These are phyloP conservation scores for Allium fistulosum DNA, from an alignment of 106 monocot genomes.

Conservation along the genomic window DNA sequence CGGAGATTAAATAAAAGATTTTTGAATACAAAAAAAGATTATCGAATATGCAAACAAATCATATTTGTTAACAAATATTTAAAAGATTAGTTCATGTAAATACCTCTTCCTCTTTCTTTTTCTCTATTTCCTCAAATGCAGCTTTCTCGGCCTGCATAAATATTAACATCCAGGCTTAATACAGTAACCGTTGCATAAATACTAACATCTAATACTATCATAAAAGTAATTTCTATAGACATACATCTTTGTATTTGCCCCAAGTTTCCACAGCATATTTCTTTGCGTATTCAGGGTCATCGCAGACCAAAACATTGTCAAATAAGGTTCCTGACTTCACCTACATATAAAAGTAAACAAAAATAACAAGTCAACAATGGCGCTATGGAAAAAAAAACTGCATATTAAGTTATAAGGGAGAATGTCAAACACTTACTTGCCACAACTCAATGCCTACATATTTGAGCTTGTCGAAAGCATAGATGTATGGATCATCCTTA, in stretches of 20 bases:
- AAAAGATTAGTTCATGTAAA: too few relatives aligned
- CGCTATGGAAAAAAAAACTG: too few relatives aligned
- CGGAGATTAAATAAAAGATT: neutral
- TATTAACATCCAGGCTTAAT: neutral
- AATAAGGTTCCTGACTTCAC: slow-evolving; percentile 77
- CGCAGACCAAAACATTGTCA: slow-evolving; percentile 68
- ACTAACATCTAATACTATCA: neutral
- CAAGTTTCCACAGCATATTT: slow-evolving; percentile 71
- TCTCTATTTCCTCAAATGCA: slow-evolving; percentile 72
- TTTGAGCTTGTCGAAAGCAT: slow-evolving; percentile 52
- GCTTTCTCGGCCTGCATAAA: slow-evolving; percentile 30
- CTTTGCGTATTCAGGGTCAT: slow-evolving; percentile 88
- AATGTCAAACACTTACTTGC: slow-evolving; percentile 25
- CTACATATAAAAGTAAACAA: slow-evolving; percentile 15
- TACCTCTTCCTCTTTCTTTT: slow-evolving; percentile 57
- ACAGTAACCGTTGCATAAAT: neutral
- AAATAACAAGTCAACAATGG: neutral
- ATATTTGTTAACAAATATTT: neutral
- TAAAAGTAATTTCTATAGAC: neutral
- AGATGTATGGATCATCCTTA: slow-evolving; percentile 53
- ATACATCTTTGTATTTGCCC: slow-evolving; percentile 54
- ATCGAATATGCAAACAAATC: neutral
- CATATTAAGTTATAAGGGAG: too few relatives aligned
- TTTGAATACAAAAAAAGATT: neutral
- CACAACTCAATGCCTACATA: slow-evolving; percentile 62